Conservation (phyloP, 306 rosid genomes). For the Styphnolobium japonicum region DNA sequence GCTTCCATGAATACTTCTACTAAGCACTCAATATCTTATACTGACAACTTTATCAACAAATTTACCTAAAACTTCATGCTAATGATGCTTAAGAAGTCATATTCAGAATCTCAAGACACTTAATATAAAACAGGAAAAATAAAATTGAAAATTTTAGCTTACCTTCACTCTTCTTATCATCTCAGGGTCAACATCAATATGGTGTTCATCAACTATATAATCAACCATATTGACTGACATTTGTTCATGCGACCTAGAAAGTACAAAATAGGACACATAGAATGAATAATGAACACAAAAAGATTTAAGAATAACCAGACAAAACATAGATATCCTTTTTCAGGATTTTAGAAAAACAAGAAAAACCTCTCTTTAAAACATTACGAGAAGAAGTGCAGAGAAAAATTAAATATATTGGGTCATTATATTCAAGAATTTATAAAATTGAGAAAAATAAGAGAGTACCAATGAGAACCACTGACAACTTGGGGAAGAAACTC, state of each 20-base stretch:
- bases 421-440: constrained; percentile 1
- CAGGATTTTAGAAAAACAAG: constrained; percentile 8
- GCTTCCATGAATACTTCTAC: neutral
- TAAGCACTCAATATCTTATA: neutral
- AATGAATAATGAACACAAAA: neutral
- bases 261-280: constrained; percentile 2
- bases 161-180: constrained; percentile 82
- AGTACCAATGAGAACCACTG: constrained; percentile 63
- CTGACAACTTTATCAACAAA: neutral
- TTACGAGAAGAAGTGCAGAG: neutral
- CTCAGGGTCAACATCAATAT: constrained; percentile 64
- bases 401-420: constrained; percentile 9
- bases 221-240: constrained; percentile 90
- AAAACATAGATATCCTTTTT: neutral
- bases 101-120: neutral
- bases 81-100: constrained; percentile 15
- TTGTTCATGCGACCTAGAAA: constrained; percentile 78
- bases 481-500: constrained; percentile 75
- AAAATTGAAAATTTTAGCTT: constrained; percentile 1
- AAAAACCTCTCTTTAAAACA: neutral
- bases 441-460: neutral
- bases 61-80: neutral
- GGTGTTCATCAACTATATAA: constrained; percentile 74
- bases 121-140: constrained; percentile 18
- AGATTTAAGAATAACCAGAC: neutral